Base-by-base conservation (phyloP, 2,329 filamentous ascomycete species). In the Zalaria obscura region DNA sequence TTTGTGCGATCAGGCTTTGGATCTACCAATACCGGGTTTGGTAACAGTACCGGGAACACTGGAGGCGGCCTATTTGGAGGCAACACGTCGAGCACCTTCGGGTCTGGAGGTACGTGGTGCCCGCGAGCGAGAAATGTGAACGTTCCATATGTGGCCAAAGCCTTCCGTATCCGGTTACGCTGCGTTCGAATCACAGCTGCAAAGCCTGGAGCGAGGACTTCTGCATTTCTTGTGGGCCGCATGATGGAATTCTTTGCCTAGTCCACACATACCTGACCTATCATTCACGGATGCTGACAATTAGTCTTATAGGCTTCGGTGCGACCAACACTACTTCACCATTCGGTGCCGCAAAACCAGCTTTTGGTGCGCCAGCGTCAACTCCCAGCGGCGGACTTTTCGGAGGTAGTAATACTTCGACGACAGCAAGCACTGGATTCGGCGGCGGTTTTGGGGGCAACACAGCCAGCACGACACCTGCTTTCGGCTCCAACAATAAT, bases 341-440 rank as follows among this genome's bases (percentile, higher is more conserved):
- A 4, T 49, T 49, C 27, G 47, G 47, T 25, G 43, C 29, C 18
- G 36, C 41, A 31, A 50, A 49, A 40, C 52, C 52, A 25, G 50
- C 45, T 4, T 56, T 57, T 31, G 54, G 54, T 41, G 50, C 35
- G 9, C 40, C 52, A 6, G 48, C 49, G 31, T 47, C 50, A 45
- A 52, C 53, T 44, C 48, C 46, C 35, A 54, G 57, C 44, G 48
- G 49, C 45, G 51, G 60, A 45, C 49, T 54, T 31, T 51, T 50
- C 40, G 49, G 50, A 2, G 41, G 46, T 28, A 41, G 41, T 40
- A 50, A 45, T 7, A 45, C 44, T 32, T 53, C 65, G 58, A 64
- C 55, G 54, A 53, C 55, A 33, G 43, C 52, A 50, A 55, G 52
- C 29, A 53, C 56, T 58, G 63, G 59, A 55, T 63, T 63, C 50